These are phyloP conservation scores for Hyphopichia buzzinii DNA, from an alignment of 1,139 yeast species.

Conservation along the genomic window DNA sequence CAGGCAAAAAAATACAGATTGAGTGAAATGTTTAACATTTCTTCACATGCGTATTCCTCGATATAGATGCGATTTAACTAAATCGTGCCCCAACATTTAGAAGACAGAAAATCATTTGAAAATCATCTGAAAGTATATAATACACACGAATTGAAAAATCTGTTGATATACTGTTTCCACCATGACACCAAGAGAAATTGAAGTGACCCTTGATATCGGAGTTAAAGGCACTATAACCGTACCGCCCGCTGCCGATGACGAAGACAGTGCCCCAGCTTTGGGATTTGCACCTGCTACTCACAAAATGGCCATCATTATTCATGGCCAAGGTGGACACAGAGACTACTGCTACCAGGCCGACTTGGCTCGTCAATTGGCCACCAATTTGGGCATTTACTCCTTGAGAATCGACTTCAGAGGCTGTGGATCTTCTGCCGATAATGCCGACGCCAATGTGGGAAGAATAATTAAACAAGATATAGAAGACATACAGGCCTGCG, in stretches of 20 bases:
- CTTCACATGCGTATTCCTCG: too few species aligned
- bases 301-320: conserved; percentile 46
- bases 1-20: neutral
- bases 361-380: conserved; percentile 61
- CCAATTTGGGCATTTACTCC: conserved; percentile 57
- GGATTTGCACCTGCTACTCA: conserved; percentile 38
- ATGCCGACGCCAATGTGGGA: conserved; percentile 42
- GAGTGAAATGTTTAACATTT: too few species aligned
- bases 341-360: conserved; percentile 71
- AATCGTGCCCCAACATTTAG: too few species aligned
- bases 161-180: too few species aligned
- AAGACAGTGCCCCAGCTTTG: conserved; percentile 18
- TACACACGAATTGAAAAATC: too few species aligned
- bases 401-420: conserved; percentile 83
- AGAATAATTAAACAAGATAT: conserved; percentile 62
- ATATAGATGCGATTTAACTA: too few species aligned
- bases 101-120: too few species aligned
- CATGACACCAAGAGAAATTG: conserved; percentile 30
- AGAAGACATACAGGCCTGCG: conserved; percentile 60
- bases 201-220: conserved; percentile 37
- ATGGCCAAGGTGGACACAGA: conserved; percentile 86
- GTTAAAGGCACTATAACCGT: conserved; percentile 38
- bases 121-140: too few species aligned
- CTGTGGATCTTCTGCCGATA: conserved; percentile 74
- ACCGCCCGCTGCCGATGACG: conserved; percentile 32